Percentiles rank a stretch among this genome's conserved stretches.
Evolutionary conservation across 2,329 filamentous ascomycete genomes (phyloP).

Genomic region (Fusarium concolor): DNA sequence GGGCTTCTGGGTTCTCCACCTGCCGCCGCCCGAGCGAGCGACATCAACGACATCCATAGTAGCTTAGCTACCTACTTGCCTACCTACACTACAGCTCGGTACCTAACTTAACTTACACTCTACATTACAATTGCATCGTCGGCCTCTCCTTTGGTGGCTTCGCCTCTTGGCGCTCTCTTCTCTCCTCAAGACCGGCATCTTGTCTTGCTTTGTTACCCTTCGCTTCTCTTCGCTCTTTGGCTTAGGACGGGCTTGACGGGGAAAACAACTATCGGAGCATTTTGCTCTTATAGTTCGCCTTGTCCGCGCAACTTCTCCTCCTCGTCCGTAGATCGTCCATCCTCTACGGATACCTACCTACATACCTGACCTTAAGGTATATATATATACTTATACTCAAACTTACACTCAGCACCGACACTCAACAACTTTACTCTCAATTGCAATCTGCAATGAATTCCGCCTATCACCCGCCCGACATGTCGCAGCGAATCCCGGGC

Average conservation of each 20-base stretch:
- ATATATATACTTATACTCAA: constrained; percentile 3
- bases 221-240: constrained; percentile 16
- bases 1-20: constrained; percentile 39
- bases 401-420: not conserved
- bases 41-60: constrained; percentile 13
- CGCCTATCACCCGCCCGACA: constrained; percentile 47
- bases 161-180: constrained; percentile 13
- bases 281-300: constrained; percentile 35
- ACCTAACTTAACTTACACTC: not conserved
- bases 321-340: constrained; percentile 4
- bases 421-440: not conserved
- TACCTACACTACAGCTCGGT: not conserved
- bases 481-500: constrained; percentile 49
- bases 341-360: constrained; percentile 1
- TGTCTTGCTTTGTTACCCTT: not conserved
- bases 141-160: constrained; percentile 38
- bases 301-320: constrained; percentile 13
- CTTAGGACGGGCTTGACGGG: constrained; percentile 5
- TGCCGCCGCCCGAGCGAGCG: constrained; percentile 31
- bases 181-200: not conserved
- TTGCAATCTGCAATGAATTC: constrained; percentile 46
- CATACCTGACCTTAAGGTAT: not conserved
- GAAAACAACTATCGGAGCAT: constrained; percentile 15
- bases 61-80: not conserved
- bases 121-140: constrained; percentile 19